Conservation (phyloP, 768 basidiomycete genomes). For the Leucosporidium yakuticum region DNA sequence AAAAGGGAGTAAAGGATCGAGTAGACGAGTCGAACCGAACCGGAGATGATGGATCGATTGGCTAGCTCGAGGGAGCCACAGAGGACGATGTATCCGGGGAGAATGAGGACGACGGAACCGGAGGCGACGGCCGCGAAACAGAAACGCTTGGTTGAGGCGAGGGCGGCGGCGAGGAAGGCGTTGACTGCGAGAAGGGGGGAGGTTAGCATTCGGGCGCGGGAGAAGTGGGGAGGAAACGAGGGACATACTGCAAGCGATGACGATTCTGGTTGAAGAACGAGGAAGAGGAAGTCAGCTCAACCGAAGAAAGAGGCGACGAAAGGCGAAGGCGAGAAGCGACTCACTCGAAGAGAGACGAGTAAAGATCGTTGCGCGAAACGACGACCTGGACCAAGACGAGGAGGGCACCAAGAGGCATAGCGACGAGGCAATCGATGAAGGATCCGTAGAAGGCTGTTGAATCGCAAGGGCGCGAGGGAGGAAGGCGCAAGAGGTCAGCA, state of each 20-base stretch:
- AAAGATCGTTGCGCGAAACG: conserved; percentile 61
- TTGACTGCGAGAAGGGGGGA: conserved; percentile 45
- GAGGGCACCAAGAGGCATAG: conserved; percentile 68
- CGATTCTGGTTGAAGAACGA: conserved; percentile 52
- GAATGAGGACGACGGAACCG: conserved; percentile 68
- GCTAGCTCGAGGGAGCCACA: conserved; percentile 46
- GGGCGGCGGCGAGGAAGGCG: conserved; percentile 69
- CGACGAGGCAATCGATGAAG: conserved; percentile 67
- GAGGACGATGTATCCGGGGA: conserved; percentile 62
- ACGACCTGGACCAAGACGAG: conserved; percentile 67
- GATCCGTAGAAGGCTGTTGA: conserved; percentile 61
- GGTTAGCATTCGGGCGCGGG: too few species aligned
- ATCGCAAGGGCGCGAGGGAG: conserved; percentile 41
- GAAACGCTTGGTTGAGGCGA: conserved; percentile 61
- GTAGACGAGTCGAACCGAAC: conserved; percentile 76
- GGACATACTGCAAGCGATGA: conserved; percentile 54
- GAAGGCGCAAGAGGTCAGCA: too few species aligned
- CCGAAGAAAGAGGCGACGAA: background rate
- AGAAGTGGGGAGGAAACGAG: too few species aligned
- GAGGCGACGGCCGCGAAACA: conserved; percentile 78
- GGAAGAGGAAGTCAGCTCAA: conserved; percentile 3
- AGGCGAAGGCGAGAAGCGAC: conserved; percentile 27
- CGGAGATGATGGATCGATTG: conserved; percentile 75
- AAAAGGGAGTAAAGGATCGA: conserved; percentile 55
- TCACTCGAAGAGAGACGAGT: conserved; percentile 71